phyloP scores from a whole-genome alignment of 2,329 filamentous ascomycete species.

The Ramichloridium luteum region DNA sequence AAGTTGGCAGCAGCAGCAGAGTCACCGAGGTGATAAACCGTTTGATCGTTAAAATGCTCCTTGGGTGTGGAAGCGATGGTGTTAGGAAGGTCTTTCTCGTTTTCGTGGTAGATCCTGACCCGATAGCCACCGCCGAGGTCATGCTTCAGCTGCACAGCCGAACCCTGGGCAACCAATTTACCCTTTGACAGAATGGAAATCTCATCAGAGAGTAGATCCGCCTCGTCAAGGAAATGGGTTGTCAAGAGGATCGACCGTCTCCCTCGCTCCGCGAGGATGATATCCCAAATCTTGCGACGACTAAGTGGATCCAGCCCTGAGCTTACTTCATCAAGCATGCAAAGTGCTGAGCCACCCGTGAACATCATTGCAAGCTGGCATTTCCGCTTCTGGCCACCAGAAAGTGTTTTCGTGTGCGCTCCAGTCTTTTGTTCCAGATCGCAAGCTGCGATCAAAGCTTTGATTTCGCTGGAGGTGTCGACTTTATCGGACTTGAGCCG shows the following conservation, averaged over 20 bases:
- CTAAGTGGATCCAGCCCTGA: slow-evolving; percentile 80
- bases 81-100: slow-evolving; percentile 19
- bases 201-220: slow-evolving; percentile 76
- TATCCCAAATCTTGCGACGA: slow-evolving; percentile 86
- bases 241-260: slow-evolving; percentile 73
- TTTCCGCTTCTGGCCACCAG: slow-evolving; percentile 85
- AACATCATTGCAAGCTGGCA: slow-evolving; percentile 92
- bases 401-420: slow-evolving; percentile 63
- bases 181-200: slow-evolving; percentile 83
- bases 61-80: slow-evolving; percentile 18
- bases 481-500: slow-evolving; percentile 55
- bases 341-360: slow-evolving; percentile 75
- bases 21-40: slow-evolving; percentile 58
- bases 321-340: slow-evolving; percentile 84
- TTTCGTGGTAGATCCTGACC: slow-evolving; percentile 56
- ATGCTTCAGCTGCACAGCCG: slow-evolving; percentile 76
- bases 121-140: slow-evolving; percentile 72
- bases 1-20: slow-evolving; percentile 60
- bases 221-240: slow-evolving; percentile 89
- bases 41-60: slow-evolving; percentile 53
- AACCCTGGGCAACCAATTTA: slow-evolving; percentile 66
- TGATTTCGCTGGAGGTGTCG: slow-evolving; percentile 48
- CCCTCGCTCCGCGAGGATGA: slow-evolving; percentile 72
- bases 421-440: slow-evolving; percentile 65
- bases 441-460: slow-evolving; percentile 53